phyloP scores from a whole-genome alignment of 805 yeast genomes.

The Metschnikowia picachoensis region DNA sequence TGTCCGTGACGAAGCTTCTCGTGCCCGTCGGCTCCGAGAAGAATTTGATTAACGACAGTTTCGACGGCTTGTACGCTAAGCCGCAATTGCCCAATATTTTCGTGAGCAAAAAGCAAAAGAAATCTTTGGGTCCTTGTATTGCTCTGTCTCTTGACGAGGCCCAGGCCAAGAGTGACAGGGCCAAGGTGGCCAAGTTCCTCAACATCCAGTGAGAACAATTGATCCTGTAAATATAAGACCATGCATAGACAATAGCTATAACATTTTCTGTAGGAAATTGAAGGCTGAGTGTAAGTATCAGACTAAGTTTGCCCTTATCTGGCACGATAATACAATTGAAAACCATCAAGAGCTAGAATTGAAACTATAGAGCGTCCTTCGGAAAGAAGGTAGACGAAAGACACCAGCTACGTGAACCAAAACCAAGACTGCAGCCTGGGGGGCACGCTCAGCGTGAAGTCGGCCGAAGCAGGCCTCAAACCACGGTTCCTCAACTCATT shows the following conservation, averaged over 20 bases:
- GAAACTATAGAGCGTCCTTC: too few relatives aligned
- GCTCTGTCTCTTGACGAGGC: slow-evolving; percentile 19
- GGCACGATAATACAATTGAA: too few relatives aligned
- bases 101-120: slow-evolving; percentile 27
- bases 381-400: not conserved
- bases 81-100: slow-evolving; percentile 40
- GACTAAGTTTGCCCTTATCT: too few relatives aligned
- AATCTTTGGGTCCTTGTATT: slow-evolving; percentile 21
- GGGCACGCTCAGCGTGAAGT: not conserved
- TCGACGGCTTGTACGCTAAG: slow-evolving; percentile 61
- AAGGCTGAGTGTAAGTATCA: too few relatives aligned
- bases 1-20: slow-evolving; percentile 49
- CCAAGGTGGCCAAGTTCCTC: slow-evolving; percentile 28
- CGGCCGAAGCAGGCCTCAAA: not conserved
- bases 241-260: too few relatives aligned
- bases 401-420: not conserved
- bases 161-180: slow-evolving; percentile 26
- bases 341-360: too few relatives aligned
- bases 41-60: slow-evolving; percentile 63
- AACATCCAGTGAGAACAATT: slow-evolving; percentile 19
- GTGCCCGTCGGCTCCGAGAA: slow-evolving; percentile 61
- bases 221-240: too few relatives aligned
- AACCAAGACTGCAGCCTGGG: slow-evolving; percentile 2
- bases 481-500: not conserved
- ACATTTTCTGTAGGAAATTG: too few relatives aligned